These are phyloP conservation scores for Sanghuangporus baumii DNA, from an alignment of 1,284 basidiomycete species.

Conservation along the genomic window DNA sequence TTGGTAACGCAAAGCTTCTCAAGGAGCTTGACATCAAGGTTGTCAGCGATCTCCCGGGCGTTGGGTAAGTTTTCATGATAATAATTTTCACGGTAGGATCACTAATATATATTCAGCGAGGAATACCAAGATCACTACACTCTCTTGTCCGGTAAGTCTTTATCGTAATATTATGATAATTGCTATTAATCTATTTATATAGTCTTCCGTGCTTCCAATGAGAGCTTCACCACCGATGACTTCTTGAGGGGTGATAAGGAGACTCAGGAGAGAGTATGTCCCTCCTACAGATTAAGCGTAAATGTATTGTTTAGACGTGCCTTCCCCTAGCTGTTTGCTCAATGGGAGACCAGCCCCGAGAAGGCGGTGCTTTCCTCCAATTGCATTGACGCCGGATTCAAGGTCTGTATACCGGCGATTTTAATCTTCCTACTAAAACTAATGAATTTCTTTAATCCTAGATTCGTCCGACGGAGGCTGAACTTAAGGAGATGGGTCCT, in stretches of 20 bases:
- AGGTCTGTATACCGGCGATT: conserved; percentile 31
- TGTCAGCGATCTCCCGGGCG: conserved; percentile 65
- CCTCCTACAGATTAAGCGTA: neutral
- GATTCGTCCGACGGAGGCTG: conserved; percentile 63
- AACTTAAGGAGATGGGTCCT: conserved; percentile 71
- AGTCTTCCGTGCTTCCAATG: conserved; percentile 67
- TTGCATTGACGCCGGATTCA: conserved; percentile 69
- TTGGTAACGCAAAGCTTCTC: conserved; percentile 49
- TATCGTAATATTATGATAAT: neutral
- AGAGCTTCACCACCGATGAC: conserved; percentile 56
- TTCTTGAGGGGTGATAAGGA: conserved; percentile 64
- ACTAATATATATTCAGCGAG: conserved; percentile 35
- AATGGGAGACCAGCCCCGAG: conserved; percentile 66
- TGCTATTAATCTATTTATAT: neutral
- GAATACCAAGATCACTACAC: conserved; percentile 74
- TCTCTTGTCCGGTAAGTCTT: conserved; percentile 48
- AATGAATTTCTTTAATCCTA: conserved; percentile 19
- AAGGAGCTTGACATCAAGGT: conserved; percentile 53
- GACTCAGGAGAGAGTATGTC: conserved; percentile 42
- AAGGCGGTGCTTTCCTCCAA: conserved; percentile 65
- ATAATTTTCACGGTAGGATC: neutral
- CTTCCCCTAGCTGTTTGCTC: conserved; percentile 44
- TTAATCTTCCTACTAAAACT: neutral
- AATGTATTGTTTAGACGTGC: neutral
- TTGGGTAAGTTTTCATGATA: conserved; percentile 42